Percentiles rank a stretch among this genome's conserved stretches.
These are phyloP conservation scores for Sarocladium oryzae DNA, from an alignment of 2,329 filamentous ascomycete genomes.

Conservation along the genomic window DNA sequence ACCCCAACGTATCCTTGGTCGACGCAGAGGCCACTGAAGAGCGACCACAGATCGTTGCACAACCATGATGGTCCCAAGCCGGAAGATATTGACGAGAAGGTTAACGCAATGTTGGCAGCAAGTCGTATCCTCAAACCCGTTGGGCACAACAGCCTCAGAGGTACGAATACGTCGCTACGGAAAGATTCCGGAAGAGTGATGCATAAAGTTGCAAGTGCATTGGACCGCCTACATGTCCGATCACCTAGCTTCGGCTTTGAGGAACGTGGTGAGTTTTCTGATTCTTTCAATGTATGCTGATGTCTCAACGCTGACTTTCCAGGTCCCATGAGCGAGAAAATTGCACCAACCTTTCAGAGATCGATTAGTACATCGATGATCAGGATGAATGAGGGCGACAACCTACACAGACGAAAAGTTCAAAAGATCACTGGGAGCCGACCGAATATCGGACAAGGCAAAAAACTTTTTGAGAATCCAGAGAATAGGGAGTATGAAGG, in stretches of 20 bases:
- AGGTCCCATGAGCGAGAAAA: constrained; percentile 7
- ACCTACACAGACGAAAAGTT: constrained; percentile 28
- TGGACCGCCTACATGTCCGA: constrained; percentile 23
- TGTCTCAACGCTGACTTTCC: neutral
- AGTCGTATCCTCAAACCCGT: constrained; percentile 27
- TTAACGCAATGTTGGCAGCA: constrained; percentile 30
- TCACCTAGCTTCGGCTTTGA: constrained; percentile 8
- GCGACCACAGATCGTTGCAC: neutral
- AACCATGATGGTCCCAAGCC: neutral
- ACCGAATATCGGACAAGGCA: constrained; percentile 14
- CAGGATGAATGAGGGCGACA: constrained; percentile 27
- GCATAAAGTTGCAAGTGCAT: constrained; percentile 27
- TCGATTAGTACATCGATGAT: constrained; percentile 26
- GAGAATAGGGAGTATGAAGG: constrained; percentile 19
- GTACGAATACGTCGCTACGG: constrained; percentile 19
- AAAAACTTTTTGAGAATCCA: too few relatives aligned
- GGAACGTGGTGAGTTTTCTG: neutral
- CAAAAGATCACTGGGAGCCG: constrained; percentile 25
- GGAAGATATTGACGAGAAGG: constrained; percentile 25
- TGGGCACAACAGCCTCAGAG: constrained; percentile 11
- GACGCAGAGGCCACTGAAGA: neutral
- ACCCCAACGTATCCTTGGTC: neutral
- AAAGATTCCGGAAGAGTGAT: constrained; percentile 25
- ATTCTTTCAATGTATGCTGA: neutral
- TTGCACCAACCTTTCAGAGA: neutral